Base-by-base conservation (phyloP, 495 filamentous ascomycete species). In the Penicillium cataractarum region DNA sequence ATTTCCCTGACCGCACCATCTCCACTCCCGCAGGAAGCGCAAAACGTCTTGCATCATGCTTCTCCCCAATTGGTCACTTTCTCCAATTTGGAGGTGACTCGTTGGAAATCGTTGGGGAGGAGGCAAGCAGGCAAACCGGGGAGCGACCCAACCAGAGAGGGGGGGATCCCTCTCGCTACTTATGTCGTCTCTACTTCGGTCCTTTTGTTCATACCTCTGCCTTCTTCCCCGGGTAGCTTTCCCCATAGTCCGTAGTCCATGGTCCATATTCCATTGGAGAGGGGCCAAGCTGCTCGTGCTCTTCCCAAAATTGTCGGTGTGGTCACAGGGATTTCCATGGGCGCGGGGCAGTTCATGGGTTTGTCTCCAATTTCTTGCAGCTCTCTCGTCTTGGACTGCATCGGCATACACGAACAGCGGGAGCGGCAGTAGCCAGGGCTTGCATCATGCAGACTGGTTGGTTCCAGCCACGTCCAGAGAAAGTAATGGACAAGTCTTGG, bases 1-100 rank as follows among this genome's bases (percentile, higher is more conserved):
- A 54, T 51, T 42, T 52, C 10, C 56, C 49, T 60, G 58, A 60
- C 39, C 24, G 37, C 57, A 56, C n/a, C 52, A 58, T 44, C 56
- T 51, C 51, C 35, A 60, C 24, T 48, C 54, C 63, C 58, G 58
- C 63, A 57, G 46, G 48, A 65, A 55, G 58, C 53, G 58, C 48
- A 61, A n/a, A 65, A 24, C 39, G 37, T 46, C 46, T 46, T 57
- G 63, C 58, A 53, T 60, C 44, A 60, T 56, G 35, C 56, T 53
- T 46, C 17, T 12, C 35, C 51, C 12, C 42, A 15, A 10, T 35
- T 51, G 42, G 29, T 31, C 32, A 13, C 26, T 21, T n/a, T n/a
- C 4, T 17, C 35, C 4, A 2, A 50, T 15, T 50, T 3, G 22
- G 8, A 31, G 10, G 51, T 54, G n/a, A 29, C 15, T 53, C n/a